phyloP scores from a whole-genome alignment of 2,329 filamentous ascomycete genomes.

The Trichoderma cornu-damae region DNA sequence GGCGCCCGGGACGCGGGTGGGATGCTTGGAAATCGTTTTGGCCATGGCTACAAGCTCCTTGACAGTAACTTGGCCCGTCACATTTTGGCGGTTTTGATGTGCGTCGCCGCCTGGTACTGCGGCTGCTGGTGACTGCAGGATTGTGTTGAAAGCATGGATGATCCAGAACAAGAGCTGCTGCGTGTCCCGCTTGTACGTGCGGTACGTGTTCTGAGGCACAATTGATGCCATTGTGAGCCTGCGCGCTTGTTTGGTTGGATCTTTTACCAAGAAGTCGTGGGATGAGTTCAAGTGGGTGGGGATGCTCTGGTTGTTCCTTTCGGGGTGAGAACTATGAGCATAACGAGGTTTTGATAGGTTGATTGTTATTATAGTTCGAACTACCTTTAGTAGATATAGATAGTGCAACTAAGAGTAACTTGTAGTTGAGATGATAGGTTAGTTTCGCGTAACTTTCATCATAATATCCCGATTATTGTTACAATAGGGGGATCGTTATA shows the following conservation, averaged over 20 bases:
- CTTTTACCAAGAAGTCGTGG: too few species aligned
- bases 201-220: conserved; percentile 29
- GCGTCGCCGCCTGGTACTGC: conserved; percentile 17
- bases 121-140: conserved; percentile 28
- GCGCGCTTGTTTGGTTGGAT: not conserved
- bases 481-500: too few species aligned
- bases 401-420: too few species aligned
- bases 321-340: too few species aligned
- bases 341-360: too few species aligned
- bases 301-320: too few species aligned
- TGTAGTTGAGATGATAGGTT: too few species aligned
- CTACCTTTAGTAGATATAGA: too few species aligned
- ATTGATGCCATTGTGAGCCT: not conserved
- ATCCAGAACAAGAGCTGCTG: conserved; percentile 37
- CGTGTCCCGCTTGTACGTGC: conserved; percentile 38
- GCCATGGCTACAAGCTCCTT: conserved; percentile 35
- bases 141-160: conserved; percentile 34
- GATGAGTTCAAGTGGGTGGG: too few species aligned
- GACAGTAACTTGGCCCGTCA: conserved; percentile 36
- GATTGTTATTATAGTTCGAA: too few species aligned
- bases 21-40: conserved; percentile 36
- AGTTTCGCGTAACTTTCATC: too few species aligned
- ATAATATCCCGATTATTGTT: too few species aligned
- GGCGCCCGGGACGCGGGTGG: conserved; percentile 29
- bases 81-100: conserved; percentile 29